A percentile compares a stretch with the other conserved stretches of the same genome.
These are phyloP conservation scores for Ophioceras dolichostomum DNA, from an alignment of 2,329 filamentous ascomycete species.

Conservation along the genomic window DNA sequence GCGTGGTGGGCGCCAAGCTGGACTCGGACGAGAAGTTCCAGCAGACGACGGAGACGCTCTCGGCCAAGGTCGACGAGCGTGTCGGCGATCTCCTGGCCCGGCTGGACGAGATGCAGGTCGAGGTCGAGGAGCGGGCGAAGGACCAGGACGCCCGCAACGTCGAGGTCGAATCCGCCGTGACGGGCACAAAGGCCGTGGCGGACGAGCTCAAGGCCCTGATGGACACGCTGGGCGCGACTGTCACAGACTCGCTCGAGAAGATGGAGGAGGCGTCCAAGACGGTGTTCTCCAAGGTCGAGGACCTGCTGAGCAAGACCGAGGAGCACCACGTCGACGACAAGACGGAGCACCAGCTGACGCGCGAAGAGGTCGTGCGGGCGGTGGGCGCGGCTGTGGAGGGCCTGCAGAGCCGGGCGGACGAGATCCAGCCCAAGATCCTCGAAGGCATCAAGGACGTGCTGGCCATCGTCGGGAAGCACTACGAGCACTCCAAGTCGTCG, in stretches of 20 bases:
- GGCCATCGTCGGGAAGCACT: constrained; percentile 71
- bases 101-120: constrained; percentile 73
- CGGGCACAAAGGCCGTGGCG: constrained; percentile 64
- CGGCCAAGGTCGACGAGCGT: constrained; percentile 47
- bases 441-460: constrained; percentile 80
- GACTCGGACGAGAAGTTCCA: constrained; percentile 71
- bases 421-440: constrained; percentile 81
- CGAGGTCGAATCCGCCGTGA: constrained; percentile 61
- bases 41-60: constrained; percentile 39
- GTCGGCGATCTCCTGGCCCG: constrained; percentile 71
- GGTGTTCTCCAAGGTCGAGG: constrained; percentile 72
- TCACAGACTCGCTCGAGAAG: constrained; percentile 75
- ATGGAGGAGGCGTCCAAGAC: constrained; percentile 80
- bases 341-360: constrained; percentile 70
- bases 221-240: constrained; percentile 68
- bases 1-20: constrained; percentile 70
- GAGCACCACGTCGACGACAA: constrained; percentile 63
- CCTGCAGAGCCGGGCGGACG: constrained; percentile 58
- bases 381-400: constrained; percentile 61
- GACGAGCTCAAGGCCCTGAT: constrained; percentile 82
- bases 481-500: constrained; percentile 69
- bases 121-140: constrained; percentile 61
- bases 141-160: constrained; percentile 61
- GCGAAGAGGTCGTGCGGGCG: constrained; percentile 67
- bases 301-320: constrained; percentile 63